Conservation (phyloP, 140 eudicot genomes). For the Anethum foeniculum region DNA sequence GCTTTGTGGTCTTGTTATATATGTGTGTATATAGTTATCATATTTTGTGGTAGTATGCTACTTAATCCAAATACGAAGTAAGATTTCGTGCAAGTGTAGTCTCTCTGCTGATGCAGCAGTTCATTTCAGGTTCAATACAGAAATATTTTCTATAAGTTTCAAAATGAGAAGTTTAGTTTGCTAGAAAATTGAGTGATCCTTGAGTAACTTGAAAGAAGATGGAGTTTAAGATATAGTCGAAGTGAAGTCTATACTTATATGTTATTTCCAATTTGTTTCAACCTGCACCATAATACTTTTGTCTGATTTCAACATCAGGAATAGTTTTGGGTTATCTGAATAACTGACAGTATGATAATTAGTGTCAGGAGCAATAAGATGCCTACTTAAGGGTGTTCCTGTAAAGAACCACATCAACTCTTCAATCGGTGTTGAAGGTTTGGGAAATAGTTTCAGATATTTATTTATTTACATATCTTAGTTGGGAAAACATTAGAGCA, state of each 20-base stretch:
- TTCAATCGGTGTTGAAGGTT: background rate
- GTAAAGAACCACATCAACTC: constrained; percentile 3
- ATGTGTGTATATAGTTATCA: background rate
- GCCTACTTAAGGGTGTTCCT: background rate
- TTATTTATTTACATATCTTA: background rate
- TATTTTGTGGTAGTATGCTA: background rate
- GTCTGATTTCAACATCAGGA: background rate
- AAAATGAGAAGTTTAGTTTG: background rate
- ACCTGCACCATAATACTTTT: background rate
- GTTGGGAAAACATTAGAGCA: background rate
- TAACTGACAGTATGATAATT: background rate
- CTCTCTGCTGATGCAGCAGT: background rate
- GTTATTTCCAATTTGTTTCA: background rate
- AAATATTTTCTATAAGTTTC: background rate
- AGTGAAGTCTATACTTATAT: background rate
- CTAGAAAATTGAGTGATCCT: background rate
- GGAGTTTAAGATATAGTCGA: background rate
- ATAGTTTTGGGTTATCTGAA: background rate
- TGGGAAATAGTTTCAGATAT: background rate
- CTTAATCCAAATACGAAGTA: background rate
- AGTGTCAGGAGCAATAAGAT: background rate
- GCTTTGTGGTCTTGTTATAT: background rate
- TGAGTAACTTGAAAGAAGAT: background rate
- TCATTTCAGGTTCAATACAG: background rate
- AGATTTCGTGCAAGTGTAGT: background rate